Percentiles rank a stretch among this genome's conserved stretches.
Conservation (phyloP, 2,329 filamentous ascomycete species). For the Apiospora marii region DNA sequence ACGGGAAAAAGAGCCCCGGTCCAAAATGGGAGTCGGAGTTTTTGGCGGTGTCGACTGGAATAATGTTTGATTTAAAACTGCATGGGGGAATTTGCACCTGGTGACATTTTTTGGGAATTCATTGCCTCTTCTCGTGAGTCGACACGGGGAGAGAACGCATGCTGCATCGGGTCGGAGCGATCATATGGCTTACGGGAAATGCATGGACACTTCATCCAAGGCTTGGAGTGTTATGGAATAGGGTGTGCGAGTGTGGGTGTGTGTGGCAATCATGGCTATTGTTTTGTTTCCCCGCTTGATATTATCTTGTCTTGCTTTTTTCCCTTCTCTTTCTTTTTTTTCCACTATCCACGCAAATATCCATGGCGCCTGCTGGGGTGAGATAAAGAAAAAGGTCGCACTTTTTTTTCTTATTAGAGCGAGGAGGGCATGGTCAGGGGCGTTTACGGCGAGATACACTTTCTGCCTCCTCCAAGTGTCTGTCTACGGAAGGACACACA, state of each 20-base stretch:
- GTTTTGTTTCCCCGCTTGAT: conserved; percentile 27
- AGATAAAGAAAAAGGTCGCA: conserved; percentile 4
- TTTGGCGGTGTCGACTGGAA: conserved; percentile 17
- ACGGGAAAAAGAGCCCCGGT: conserved; percentile 23
- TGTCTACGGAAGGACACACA: background rate
- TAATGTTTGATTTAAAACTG: conserved; percentile 15
- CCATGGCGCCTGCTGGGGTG: conserved; percentile 23
- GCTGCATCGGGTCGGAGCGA: conserved; percentile 35
- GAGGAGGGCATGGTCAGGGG: background rate
- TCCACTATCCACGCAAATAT: conserved; percentile 23
- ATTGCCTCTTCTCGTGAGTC: background rate
- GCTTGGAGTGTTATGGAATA: conserved; percentile 23
- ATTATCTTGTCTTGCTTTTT: conserved; percentile 29
- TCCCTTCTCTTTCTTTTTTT: conserved; percentile 29
- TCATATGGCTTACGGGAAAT: conserved; percentile 29
- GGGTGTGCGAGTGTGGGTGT: background rate
- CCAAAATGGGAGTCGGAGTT: background rate
- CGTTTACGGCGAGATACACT: background rate
- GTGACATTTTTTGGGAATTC: conserved; percentile 12
- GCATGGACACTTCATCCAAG: conserved; percentile 20
- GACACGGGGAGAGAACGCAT: conserved; percentile 21
- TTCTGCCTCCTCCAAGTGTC: background rate
- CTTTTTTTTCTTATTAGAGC: background rate
- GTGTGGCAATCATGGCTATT: conserved; percentile 14
- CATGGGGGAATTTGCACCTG: conserved; percentile 6